Conservation (phyloP, 2,329 filamentous ascomycete species). For the Aureobasidium sp. region DNA sequence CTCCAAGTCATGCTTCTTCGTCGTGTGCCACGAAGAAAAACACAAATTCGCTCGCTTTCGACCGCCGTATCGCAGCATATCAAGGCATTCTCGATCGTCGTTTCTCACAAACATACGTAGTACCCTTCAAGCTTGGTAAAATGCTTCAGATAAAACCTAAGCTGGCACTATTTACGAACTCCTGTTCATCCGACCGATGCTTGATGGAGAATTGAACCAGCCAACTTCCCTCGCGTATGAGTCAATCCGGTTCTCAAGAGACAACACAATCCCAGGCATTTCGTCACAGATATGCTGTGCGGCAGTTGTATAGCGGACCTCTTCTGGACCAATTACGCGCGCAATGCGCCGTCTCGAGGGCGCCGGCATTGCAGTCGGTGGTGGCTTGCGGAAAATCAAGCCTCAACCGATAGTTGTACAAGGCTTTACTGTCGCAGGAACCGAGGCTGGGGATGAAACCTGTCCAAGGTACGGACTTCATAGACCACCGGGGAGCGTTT, state of each 20-base stretch:
- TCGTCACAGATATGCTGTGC: background rate
- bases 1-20: background rate
- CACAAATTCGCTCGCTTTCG: background rate
- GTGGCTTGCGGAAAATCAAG: background rate
- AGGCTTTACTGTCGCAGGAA: background rate
- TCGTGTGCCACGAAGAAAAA: background rate
- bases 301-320: background rate
- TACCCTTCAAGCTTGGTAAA: background rate
- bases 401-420: background rate
- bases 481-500: background rate
- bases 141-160: background rate
- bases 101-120: background rate
- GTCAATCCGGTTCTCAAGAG: too few species aligned
- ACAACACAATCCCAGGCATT: background rate
- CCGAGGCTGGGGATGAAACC: background rate
- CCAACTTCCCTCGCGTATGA: background rate
- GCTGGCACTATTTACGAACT: too few species aligned
- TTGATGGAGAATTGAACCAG: background rate
- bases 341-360: background rate
- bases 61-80: background rate
- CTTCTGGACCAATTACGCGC: background rate
- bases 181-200: background rate
- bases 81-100: background rate
- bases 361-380: background rate
- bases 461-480: background rate